Percentiles rank a stretch among this genome's conserved stretches.
phyloP scores from a whole-genome alignment of 1,284 basidiomycete genomes.

The Pascua sp. region DNA sequence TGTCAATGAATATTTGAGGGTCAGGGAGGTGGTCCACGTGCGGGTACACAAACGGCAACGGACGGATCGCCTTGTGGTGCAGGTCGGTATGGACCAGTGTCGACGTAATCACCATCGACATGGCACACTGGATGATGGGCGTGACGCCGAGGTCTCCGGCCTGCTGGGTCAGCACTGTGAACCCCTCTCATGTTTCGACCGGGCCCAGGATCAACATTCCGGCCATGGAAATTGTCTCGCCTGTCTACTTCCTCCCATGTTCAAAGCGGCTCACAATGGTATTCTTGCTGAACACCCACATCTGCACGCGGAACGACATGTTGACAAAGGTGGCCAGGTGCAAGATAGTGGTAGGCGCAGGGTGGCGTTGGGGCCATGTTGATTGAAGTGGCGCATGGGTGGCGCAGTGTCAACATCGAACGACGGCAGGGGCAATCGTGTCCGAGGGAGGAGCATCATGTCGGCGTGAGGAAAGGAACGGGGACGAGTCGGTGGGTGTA shows the following conservation, averaged over 20 bases:
- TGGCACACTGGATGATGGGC: constrained; percentile 45
- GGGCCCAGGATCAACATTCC: no score
- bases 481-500: no score
- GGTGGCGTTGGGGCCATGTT: no score
- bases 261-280: constrained; percentile 24
- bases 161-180: no score
- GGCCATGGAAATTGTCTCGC: no score
- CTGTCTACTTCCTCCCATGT: no score
- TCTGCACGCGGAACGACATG: constrained; percentile 18
- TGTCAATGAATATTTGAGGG: constrained; percentile 27
- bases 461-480: no score
- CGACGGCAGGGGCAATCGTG: no score
- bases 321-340: not conserved
- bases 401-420: no score
- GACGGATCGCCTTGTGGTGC: constrained; percentile 40
- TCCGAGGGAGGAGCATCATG: no score
- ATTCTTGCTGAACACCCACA: constrained; percentile 48
- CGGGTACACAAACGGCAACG: constrained; percentile 48
- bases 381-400: no score
- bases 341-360: no score
- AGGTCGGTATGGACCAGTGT: constrained; percentile 50
- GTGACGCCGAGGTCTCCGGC: constrained; percentile 50
- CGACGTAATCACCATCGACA: constrained; percentile 48
- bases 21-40: constrained; percentile 49
- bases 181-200: not conserved